These are phyloP conservation scores for Blastomyces silverae DNA, from an alignment of 2,329 filamentous ascomycete species.

Conservation along the genomic window DNA sequence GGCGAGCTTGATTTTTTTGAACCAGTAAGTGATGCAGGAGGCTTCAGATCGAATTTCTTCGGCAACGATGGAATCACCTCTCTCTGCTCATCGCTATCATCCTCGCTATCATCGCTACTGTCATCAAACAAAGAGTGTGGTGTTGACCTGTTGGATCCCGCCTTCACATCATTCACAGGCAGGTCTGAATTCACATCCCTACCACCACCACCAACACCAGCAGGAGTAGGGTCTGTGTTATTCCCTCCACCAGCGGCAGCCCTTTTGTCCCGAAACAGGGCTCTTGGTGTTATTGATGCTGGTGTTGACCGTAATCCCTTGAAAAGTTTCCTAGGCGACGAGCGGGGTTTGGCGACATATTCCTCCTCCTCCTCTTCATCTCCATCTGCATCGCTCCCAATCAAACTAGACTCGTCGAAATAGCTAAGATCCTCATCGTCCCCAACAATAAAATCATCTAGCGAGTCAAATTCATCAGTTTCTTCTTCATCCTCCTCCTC, in stretches of 20 bases:
- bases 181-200: neutral
- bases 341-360: constrained; percentile 22
- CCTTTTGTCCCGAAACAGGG: neutral
- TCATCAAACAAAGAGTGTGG: constrained; percentile 1
- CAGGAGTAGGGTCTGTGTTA: neutral
- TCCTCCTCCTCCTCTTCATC: constrained; percentile 27
- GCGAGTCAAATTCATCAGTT: constrained; percentile 32
- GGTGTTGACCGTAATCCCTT: constrained; percentile 29
- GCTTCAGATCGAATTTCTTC: constrained; percentile 4
- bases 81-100: neutral
- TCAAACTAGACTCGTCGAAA: constrained; percentile 27
- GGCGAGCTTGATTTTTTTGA: constrained; percentile 10
- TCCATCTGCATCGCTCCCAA: constrained; percentile 19
- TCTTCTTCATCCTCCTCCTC: constrained; percentile 21
- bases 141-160: neutral
- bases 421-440: constrained; percentile 37
- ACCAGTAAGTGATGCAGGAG: neutral
- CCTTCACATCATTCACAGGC: neutral
- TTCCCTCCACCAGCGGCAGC: neutral
- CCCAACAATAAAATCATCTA: constrained; percentile 39
- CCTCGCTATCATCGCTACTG: neutral
- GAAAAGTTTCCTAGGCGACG: constrained; percentile 30
- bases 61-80: neutral
- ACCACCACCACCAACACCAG: neutral
- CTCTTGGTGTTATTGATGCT: constrained; percentile 22